Percentiles rank a stretch among this genome's conserved stretches.
Conservation (phyloP, 805 yeast genomes). For the Scheffersomyces amazonensis region DNA sequence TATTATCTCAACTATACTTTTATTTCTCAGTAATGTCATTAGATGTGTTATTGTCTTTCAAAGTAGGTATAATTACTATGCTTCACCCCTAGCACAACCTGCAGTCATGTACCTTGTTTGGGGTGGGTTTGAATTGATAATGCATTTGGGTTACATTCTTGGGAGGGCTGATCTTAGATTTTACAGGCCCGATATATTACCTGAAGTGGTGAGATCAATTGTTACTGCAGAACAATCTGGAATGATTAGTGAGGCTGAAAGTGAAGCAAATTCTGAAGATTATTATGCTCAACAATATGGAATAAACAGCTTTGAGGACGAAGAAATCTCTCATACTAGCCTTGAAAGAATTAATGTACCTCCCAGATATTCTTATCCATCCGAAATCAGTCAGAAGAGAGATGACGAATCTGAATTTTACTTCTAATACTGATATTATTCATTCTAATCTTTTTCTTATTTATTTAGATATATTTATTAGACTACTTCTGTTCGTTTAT, state of each 20-base stretch:
- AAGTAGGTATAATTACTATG: slow-evolving; percentile 11
- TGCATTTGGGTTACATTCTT: slow-evolving; percentile 53
- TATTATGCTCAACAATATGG: no score
- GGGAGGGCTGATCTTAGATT: slow-evolving; percentile 74
- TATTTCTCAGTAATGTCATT: slow-evolving; percentile 50
- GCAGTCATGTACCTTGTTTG: slow-evolving; percentile 65
- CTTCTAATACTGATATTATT: no score
- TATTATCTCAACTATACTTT: slow-evolving; percentile 45
- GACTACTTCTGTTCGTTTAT: no score
- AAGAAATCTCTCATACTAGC: no score
- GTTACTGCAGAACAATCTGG: slow-evolving; percentile 42
- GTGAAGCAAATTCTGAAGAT: no score
- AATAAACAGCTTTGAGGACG: no score
- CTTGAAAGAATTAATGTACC: no score
- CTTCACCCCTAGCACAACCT: slow-evolving; percentile 34
- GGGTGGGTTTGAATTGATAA: slow-evolving; percentile 64
- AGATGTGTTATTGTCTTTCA: slow-evolving; percentile 33
- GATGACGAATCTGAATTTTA: no score
- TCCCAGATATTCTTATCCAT: no score
- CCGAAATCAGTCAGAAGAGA: no score
- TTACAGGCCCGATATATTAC: slow-evolving; percentile 68
- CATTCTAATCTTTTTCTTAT: no score
- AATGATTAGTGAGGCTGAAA: slow-evolving; percentile 24
- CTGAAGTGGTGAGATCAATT: slow-evolving; percentile 34
- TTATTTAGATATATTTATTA: no score